A percentile compares a stretch with the other conserved stretches of the same genome.
phyloP scores from a whole-genome alignment of 805 yeast species.

The Candida insectorum region DNA sequence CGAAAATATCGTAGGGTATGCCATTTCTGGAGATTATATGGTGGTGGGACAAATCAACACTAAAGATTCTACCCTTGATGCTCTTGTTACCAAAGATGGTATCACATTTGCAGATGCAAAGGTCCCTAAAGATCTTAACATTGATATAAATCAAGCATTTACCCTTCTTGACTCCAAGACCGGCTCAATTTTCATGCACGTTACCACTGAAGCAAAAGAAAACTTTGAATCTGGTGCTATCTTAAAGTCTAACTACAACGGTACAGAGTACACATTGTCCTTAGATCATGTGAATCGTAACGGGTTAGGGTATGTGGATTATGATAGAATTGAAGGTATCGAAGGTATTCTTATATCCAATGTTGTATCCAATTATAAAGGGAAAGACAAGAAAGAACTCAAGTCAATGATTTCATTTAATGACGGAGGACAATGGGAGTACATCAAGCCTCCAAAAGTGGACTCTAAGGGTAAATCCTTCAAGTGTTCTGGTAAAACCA shows the following conservation, averaged over 20 bases:
- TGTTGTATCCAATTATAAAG: slow-evolving; percentile 53
- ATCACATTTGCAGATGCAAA: slow-evolving; percentile 68
- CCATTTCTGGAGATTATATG: slow-evolving; percentile 65
- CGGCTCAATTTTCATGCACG: slow-evolving; percentile 75
- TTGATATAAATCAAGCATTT: slow-evolving; percentile 51
- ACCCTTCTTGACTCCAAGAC: slow-evolving; percentile 75
- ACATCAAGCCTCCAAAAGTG: slow-evolving; percentile 61
- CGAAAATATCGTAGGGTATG: slow-evolving; percentile 67
- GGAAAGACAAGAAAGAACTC: slow-evolving; percentile 47
- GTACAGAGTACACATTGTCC: slow-evolving; percentile 76
- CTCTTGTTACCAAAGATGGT: slow-evolving; percentile 80
- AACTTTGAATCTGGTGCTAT: slow-evolving; percentile 71
- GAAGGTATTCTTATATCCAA: slow-evolving; percentile 85
- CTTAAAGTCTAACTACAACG: slow-evolving; percentile 86
- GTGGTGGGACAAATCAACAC: slow-evolving; percentile 61
- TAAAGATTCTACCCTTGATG: slow-evolving; percentile 47
- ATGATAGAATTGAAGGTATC: slow-evolving; percentile 74
- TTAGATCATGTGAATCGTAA: slow-evolving; percentile 75
- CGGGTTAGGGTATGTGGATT: slow-evolving; percentile 74
- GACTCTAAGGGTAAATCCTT: slow-evolving; percentile 61
- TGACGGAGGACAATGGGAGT: slow-evolving; percentile 89
- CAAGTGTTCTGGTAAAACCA: slow-evolving; percentile 46
- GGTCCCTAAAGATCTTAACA: slow-evolving; percentile 64
- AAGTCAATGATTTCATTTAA: slow-evolving; percentile 77
- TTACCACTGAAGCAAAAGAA: slow-evolving; percentile 55